Base-by-base conservation (phyloP, 2,329 filamentous ascomycete species). In the Aspergillus oerlinghausenensis region DNA sequence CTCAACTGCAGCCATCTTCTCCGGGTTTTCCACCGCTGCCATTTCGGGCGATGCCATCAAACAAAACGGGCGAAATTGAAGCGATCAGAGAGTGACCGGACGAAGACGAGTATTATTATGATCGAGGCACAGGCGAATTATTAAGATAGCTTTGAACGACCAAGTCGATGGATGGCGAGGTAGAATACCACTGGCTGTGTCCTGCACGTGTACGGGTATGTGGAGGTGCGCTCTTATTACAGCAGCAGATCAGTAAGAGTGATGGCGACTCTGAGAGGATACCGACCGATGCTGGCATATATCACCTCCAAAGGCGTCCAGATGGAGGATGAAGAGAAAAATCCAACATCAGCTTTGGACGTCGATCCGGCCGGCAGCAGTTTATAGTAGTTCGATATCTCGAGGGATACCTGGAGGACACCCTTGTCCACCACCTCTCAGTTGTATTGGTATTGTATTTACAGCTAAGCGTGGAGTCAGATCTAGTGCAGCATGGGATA, bases 1-100 rank as follows among this genome's bases (percentile, higher is more conserved):
- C 50, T 71, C 67, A 40, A 65, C 48, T 28, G 61, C 59, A 29
- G 55, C 52, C 32, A 52, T 53, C 56, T 71, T 70, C 47, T 71
- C 66, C 23, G 62, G 52, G 19, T 50, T 19, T 9, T 59, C 55
- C 21, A 59, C 51, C 45, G 56, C 48, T 45, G 60, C 56, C 64
- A 68, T 68, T 26, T 52, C 43, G 38, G 40, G 3, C 19, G 28
- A 50, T 19, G 21, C 43, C 23, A 25, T 23, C 43, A 25, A 5
- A 11, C 19, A 47, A 21, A 4, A 5, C 28, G 26, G 17, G 49
- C 28, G 38, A 6, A 43, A 29, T 35, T 23, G 17, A n/a, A 40
- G 6, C 11, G 49, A 50, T 35, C 14, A 11, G 8, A 2, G 11
- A 17, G 32, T 32, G 42, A 17, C 8, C 23, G 40, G 17, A 28